Evolutionary conservation across 768 basidiomycete genomes (phyloP), one percentile per base, ranked within the genome.

Genomic region (Sistotremastrum niveocremeum): DNA sequence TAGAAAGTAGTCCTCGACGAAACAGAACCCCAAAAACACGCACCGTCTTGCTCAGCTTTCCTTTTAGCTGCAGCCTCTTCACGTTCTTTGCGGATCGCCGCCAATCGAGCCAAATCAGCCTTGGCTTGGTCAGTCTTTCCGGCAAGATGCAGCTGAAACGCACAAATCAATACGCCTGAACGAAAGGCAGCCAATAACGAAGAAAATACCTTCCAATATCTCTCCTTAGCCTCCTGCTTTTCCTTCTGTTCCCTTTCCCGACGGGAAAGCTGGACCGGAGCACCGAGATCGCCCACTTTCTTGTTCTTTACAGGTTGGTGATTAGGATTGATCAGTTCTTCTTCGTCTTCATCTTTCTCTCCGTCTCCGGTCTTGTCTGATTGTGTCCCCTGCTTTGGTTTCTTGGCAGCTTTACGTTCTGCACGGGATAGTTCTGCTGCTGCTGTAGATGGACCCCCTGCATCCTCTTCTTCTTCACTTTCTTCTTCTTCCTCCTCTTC

Each of bases 81-180:
- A 42, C 93, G 81, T 49, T 94, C 87, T 46, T 77, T 81, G 49
- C 76, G 76, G 56, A 98, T 87, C 76, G 81, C 84, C 40, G 77
- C 76, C 10, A 98, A 75, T 34, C 93, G 76, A 12, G 82, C 76
- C 42, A 98, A 77, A 62, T 98, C 93, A 3, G 80, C 62, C 65
- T 90, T 85, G 12, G 93, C 91, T 60, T 95, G 73, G 34, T 83
- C 79, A 0, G 93, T 97, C 77, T 95, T 85, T 49, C 93, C 93
- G 61, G 74, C 68, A 10, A 67, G 44, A 55, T 88, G 84, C 33
- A 84, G 68, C 84, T 84, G 52, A 6, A 37, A 29, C 37, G 6
- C 4, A 8, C 42, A 31, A 39, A 3, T 34, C 46, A 42, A 51
- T 29, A 46, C 37, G 20, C 20, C 1, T 20, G 20, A 20, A 20